phyloP scores from a whole-genome alignment of 140 eudicot genomes.

The Anethum foeniculum region DNA sequence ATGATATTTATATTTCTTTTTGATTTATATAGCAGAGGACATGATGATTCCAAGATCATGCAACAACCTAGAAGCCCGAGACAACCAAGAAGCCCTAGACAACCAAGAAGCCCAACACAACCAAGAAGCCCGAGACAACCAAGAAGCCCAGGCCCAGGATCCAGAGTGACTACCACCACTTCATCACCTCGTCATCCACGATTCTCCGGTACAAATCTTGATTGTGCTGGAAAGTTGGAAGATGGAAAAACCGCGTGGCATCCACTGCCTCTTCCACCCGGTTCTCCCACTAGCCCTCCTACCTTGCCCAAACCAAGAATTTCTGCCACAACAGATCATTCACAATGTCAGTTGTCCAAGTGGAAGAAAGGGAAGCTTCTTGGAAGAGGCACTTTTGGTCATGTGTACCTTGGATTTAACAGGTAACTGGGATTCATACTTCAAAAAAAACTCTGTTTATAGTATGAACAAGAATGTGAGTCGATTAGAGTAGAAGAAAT shows the following conservation, averaged over 20 bases:
- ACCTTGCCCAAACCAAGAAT: constrained; percentile 51
- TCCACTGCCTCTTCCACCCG: constrained; percentile 84
- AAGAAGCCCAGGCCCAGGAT: constrained; percentile 72
- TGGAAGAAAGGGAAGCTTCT: constrained; percentile 94
- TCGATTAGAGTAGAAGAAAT: background rate
- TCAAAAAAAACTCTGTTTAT: background rate
- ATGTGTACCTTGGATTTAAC: constrained; percentile 93
- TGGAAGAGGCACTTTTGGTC: constrained; percentile 97
- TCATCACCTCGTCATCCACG: constrained; percentile 80
- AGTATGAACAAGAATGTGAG: background rate
- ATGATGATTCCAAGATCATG: constrained; percentile 38
- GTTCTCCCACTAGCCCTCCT: constrained; percentile 67
- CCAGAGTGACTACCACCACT: constrained; percentile 43
- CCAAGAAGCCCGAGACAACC: background rate
- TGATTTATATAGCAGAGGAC: constrained; percentile 32
- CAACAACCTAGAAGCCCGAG: constrained; percentile 22
- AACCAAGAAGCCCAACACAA: background rate
- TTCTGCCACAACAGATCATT: constrained; percentile 27
- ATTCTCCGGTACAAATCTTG: constrained; percentile 39
- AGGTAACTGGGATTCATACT: constrained; percentile 32
- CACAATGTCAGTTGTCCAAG: constrained; percentile 34
- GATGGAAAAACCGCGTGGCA: constrained; percentile 66
- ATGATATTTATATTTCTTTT: background rate
- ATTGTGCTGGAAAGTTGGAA: constrained; percentile 55
- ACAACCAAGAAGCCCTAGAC: background rate